Conservation (phyloP, 495 filamentous ascomycete species). For the Lophiostoma macrostomum region DNA sequence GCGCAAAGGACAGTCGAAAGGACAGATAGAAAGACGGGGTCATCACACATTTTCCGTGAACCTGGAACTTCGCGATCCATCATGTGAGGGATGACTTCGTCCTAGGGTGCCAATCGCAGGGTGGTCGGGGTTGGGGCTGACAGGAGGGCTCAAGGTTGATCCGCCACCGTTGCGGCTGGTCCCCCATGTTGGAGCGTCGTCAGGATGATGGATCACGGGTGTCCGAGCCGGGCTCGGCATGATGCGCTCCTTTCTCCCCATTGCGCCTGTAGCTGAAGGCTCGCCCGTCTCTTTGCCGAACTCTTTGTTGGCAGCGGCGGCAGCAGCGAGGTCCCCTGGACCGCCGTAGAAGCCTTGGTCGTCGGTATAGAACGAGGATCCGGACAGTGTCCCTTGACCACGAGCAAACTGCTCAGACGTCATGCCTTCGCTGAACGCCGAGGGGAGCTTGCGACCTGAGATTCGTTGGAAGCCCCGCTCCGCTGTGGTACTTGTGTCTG, state of each 20-base stretch:
- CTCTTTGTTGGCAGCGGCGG: constrained; percentile 5
- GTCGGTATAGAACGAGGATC: constrained; percentile 43
- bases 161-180: constrained; percentile 17
- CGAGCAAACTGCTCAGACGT: constrained; percentile 32
- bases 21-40: neutral
- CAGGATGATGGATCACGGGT: constrained; percentile 45
- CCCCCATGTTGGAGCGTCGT: constrained; percentile 38
- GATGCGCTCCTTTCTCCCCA: constrained; percentile 38
- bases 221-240: constrained; percentile 52
- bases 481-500: constrained; percentile 19
- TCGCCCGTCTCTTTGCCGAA: constrained; percentile 21
- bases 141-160: constrained; percentile 12
- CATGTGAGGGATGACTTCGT: constrained; percentile 52
- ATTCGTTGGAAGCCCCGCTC: constrained; percentile 31
- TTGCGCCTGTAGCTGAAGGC: constrained; percentile 36
- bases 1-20: constrained; percentile 16
- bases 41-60: constrained; percentile 49
- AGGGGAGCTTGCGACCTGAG: constrained; percentile 33
- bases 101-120: constrained; percentile 48
- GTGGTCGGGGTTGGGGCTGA: constrained; percentile 10
- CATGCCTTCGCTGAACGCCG: constrained; percentile 35
- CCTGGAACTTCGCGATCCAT: constrained; percentile 55
- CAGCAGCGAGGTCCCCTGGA: constrained; percentile 31
- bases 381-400: constrained; percentile 38
- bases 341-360: constrained; percentile 43